Conservation (phyloP, 1,139 yeast genomes). For the Trichomonascaceae sp. region DNA sequence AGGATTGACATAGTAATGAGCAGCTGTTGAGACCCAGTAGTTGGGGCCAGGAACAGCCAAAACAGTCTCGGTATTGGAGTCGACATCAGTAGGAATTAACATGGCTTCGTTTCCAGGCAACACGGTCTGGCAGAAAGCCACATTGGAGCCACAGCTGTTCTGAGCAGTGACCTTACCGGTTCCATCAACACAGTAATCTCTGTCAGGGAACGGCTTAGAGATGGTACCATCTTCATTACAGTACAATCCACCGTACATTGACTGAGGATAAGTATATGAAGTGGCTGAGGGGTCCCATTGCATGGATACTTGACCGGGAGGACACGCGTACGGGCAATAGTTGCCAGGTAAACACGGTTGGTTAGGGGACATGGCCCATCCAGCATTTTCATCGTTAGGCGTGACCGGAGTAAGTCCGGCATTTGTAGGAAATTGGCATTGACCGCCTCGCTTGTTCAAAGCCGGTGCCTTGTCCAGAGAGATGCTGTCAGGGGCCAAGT, state of each 20-base stretch:
- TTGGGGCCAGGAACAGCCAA: constrained; percentile 82
- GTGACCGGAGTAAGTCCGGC: constrained; percentile 66
- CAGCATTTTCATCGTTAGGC: constrained; percentile 52
- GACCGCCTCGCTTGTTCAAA: constrained; percentile 35
- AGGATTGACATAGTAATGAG: constrained; percentile 80
- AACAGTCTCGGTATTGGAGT: constrained; percentile 40
- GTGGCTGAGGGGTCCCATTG: constrained; percentile 66
- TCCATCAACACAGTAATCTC: constrained; percentile 65
- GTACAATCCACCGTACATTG: constrained; percentile 74
- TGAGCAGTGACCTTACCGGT: constrained; percentile 61
- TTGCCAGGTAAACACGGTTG: constrained; percentile 65
- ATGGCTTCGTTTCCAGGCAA: constrained; percentile 91
- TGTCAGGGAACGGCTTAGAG: constrained; percentile 54
- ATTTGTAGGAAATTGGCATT: constrained; percentile 62
- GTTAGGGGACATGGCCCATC: constrained; percentile 86
- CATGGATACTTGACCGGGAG: constrained; percentile 75
- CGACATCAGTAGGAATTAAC: constrained; percentile 76
- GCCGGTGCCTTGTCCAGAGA: constrained; percentile 1
- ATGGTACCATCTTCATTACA: constrained; percentile 67
- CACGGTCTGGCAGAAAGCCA: constrained; percentile 89
- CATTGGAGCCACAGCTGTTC: constrained; percentile 44
- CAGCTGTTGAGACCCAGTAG: constrained; percentile 57
- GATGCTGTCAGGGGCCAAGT: constrained; percentile 1
- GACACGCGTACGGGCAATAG: constrained; percentile 86
- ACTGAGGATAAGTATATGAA: constrained; percentile 77